phyloP scores from a whole-genome alignment of 768 basidiomycete genomes.

The Boletellus emodensis region DNA sequence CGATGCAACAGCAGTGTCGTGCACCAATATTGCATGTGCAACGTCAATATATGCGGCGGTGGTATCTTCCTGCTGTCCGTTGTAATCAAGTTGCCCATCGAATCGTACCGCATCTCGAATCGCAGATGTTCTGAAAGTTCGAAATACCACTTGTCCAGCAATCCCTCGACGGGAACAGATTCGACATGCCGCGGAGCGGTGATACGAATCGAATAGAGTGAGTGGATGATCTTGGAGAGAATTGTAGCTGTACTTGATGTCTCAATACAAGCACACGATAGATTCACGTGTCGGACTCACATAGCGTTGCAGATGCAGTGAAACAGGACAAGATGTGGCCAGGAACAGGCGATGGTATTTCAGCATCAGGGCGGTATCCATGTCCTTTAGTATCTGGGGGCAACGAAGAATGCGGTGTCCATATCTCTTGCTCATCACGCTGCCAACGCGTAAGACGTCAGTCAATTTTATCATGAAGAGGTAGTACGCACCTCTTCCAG shows the following conservation, averaged over 20 bases:
- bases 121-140: slow-evolving; percentile 66
- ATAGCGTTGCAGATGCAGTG: slow-evolving; percentile 67
- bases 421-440: slow-evolving; percentile 63
- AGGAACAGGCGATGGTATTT: slow-evolving; percentile 31
- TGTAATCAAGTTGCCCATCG: slow-evolving; percentile 28
- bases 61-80: slow-evolving; percentile 33
- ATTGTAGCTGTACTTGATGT: slow-evolving; percentile 50
- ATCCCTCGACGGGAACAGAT: slow-evolving; percentile 51
- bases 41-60: slow-evolving; percentile 62
- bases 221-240: slow-evolving; percentile 63
- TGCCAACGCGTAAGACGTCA: slow-evolving; percentile 25
- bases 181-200: slow-evolving; percentile 55
- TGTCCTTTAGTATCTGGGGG: slow-evolving; percentile 32
- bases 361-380: slow-evolving; percentile 22
- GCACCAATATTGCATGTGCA: slow-evolving; percentile 89
- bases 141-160: slow-evolving; percentile 71
- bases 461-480: too few species aligned
- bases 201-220: slow-evolving; percentile 64
- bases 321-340: slow-evolving; percentile 68
- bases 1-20: slow-evolving; percentile 70
- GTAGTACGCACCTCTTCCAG: slow-evolving; percentile 47
- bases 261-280: slow-evolving; percentile 4
- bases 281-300: slow-evolving; percentile 38
- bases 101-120: slow-evolving; percentile 47
- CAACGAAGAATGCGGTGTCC: slow-evolving; percentile 41